phyloP scores from a whole-genome alignment of 225 moss, liverwort and hornwort genomes.

The Physcomitrellopsis africana region DNA sequence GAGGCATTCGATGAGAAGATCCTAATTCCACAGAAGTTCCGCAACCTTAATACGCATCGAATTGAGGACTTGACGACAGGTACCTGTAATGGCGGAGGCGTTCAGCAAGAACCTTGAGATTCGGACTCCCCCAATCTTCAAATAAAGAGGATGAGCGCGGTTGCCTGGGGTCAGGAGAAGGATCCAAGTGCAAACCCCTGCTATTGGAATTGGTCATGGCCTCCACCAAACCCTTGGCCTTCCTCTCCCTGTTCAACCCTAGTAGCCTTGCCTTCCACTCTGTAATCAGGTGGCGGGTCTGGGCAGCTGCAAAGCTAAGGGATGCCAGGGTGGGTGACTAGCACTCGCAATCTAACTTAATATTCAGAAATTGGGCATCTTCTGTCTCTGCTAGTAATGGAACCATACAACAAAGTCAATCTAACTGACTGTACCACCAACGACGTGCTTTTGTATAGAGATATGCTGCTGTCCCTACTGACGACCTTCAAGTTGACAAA shows the following conservation, averaged over 20 bases:
- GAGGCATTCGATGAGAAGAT: slow-evolving; percentile 11
- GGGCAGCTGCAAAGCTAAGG: slow-evolving; percentile 33
- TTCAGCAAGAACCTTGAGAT: slow-evolving; percentile 48
- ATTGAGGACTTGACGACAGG: neutral
- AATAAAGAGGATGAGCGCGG: neutral
- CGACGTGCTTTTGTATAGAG: no score
- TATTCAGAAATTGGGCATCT: neutral
- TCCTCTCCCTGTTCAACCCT: slow-evolving; percentile 24
- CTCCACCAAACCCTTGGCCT: slow-evolving; percentile 24
- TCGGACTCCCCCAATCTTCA: slow-evolving; percentile 48
- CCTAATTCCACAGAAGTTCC: slow-evolving; percentile 13
- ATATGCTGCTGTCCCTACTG: no score
- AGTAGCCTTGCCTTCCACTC: slow-evolving; percentile 45
- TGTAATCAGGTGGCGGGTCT: slow-evolving; percentile 42
- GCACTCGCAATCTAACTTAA: neutral
- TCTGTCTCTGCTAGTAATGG: neutral
- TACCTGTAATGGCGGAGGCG: slow-evolving; percentile 66
- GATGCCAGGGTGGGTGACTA: slow-evolving; percentile 43
- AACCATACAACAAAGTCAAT: neutral
- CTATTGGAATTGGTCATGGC: slow-evolving; percentile 38
- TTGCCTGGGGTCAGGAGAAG: slow-evolving; percentile 22
- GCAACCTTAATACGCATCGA: neutral
- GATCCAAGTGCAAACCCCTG: slow-evolving; percentile 39
- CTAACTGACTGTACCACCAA: no score
- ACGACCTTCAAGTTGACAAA: no score